A percentile compares a stretch with the other conserved stretches of the same genome.
These are phyloP conservation scores for Vigna mungo DNA, from an alignment of 306 rosid genomes.

Conservation along the genomic window DNA sequence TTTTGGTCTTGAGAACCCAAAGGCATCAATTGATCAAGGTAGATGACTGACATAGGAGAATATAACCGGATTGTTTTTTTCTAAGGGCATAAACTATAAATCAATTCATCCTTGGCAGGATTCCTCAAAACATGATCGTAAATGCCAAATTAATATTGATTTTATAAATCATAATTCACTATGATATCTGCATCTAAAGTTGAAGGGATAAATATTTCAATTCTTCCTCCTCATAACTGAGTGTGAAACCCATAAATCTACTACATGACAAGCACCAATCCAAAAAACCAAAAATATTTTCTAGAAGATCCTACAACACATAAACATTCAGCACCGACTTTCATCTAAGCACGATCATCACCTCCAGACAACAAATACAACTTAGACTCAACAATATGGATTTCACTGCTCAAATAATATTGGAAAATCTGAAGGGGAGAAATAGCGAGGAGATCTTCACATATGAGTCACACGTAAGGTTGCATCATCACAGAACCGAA, in stretches of 20 bases:
- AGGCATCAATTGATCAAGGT: neutral
- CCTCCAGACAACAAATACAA: slow-evolving; percentile 3
- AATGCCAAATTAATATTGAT: slow-evolving; percentile 23
- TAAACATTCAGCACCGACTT: slow-evolving; percentile 1
- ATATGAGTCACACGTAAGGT: neutral
- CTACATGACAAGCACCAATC: slow-evolving; percentile 29
- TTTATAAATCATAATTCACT: slow-evolving; percentile 12
- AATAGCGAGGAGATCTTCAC: too few species aligned
- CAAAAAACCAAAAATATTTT: neutral
- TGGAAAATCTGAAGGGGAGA: too few species aligned
- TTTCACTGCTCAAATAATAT: slow-evolving; percentile 6
- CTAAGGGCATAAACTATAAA: slow-evolving; percentile 1
- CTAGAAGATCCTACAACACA: neutral
- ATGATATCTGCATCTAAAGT: slow-evolving; percentile 2
- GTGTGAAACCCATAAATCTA: slow-evolving; percentile 7
- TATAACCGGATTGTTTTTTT: neutral
- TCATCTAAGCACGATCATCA: slow-evolving; percentile 21
- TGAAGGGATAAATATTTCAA: neutral
- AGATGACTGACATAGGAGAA: neutral
- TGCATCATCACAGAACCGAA: slow-evolving; percentile 7
- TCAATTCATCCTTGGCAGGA: slow-evolving; percentile 11
- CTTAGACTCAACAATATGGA: slow-evolving; percentile 1
- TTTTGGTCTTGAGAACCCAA: slow-evolving; percentile 1
- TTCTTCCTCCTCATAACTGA: slow-evolving; percentile 21
- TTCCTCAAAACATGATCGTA: slow-evolving; percentile 22